Conservation (phyloP, 495 filamentous ascomycete species). For the Hypoxylon subgilvum region DNA sequence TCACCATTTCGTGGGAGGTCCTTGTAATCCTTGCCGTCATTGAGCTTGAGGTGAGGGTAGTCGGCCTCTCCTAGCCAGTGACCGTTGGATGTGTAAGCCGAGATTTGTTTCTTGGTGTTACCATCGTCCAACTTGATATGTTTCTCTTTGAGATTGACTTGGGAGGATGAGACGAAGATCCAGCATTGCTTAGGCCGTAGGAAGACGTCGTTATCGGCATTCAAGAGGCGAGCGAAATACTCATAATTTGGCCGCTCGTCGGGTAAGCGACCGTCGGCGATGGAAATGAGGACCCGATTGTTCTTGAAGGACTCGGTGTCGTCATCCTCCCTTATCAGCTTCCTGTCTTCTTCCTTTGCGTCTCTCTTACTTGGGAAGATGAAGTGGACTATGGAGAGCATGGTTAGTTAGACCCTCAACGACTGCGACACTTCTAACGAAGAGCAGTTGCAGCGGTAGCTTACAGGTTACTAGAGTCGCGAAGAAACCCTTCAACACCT, state of each 20-base stretch:
- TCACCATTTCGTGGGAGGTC: conserved; percentile 41
- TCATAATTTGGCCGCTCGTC: conserved; percentile 58
- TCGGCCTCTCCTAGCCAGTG: conserved; percentile 46
- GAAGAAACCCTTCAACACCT: conserved; percentile 89
- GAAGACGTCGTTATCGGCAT: conserved; percentile 47
- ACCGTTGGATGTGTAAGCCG: conserved; percentile 42
- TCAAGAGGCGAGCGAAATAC: conserved; percentile 53
- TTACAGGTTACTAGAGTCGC: conserved; percentile 48
- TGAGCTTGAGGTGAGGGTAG: conserved; percentile 56
- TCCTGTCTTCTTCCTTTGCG: conserved; percentile 38
- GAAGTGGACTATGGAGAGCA: conserved; percentile 49
- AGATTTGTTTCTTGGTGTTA: conserved; percentile 39
- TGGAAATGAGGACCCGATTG: conserved; percentile 57
- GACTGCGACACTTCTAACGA: neutral
- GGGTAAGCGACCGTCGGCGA: conserved; percentile 54
- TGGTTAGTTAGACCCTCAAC: conserved; percentile 10
- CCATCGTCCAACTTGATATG: conserved; percentile 37
- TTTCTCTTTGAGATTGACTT: conserved; percentile 47
- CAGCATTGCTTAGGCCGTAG: conserved; percentile 52
- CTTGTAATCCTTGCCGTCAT: conserved; percentile 48
- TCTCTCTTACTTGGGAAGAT: conserved; percentile 50
- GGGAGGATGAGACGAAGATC: conserved; percentile 53
- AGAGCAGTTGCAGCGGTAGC: conserved; percentile 20
- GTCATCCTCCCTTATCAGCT: conserved; percentile 44
- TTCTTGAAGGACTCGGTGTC: conserved; percentile 59